Percentiles rank a stretch among this genome's conserved stretches.
phyloP scores from a whole-genome alignment of 345 rosid genomes.

The Euclidium syriacum region DNA sequence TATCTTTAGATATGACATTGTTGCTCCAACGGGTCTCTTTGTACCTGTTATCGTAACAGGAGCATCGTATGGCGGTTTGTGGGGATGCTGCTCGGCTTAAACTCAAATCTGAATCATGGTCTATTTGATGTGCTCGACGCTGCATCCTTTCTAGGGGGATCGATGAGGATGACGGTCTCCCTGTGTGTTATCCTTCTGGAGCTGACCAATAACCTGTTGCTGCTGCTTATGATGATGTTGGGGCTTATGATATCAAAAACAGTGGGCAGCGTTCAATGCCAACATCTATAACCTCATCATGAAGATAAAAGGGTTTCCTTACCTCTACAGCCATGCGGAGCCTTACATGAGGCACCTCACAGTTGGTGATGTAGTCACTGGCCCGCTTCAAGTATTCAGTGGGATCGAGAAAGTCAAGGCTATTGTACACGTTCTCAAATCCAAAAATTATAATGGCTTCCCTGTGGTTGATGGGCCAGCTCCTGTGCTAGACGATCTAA shows the following conservation, averaged over 20 bases:
- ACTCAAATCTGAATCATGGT: slow-evolving; percentile 65
- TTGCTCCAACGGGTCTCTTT: slow-evolving; percentile 83
- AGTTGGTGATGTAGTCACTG: slow-evolving; percentile 72
- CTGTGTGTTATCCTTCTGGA: slow-evolving; percentile 81
- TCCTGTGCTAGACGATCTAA: slow-evolving; percentile 60
- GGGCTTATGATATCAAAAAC: slow-evolving; percentile 91
- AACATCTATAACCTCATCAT: slow-evolving; percentile 82
- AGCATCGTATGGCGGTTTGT: slow-evolving; percentile 80
- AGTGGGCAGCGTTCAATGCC: slow-evolving; percentile 77
- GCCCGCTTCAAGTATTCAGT: slow-evolving; percentile 65
- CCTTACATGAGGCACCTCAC: slow-evolving; percentile 93
- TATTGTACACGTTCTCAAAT: slow-evolving; percentile 64
- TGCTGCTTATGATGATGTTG: slow-evolving; percentile 88
- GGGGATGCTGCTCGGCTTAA: slow-evolving; percentile 65
- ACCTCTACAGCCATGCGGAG: slow-evolving; percentile 69
- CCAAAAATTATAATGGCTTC: slow-evolving; percentile 74
- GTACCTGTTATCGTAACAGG: slow-evolving; percentile 90
- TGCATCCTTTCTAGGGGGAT: slow-evolving; percentile 86
- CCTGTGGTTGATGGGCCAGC: slow-evolving; percentile 70
- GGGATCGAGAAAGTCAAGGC: slow-evolving; percentile 78
- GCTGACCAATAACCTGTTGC: slow-evolving; percentile 75
- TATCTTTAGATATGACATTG: slow-evolving; percentile 76
- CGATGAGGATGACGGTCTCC: slow-evolving; percentile 96
- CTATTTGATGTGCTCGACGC: slow-evolving; percentile 92
- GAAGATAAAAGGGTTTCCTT: slow-evolving; percentile 90